phyloP scores from a whole-genome alignment of 805 yeast genomes.

The Myxozyma neotropica region DNA sequence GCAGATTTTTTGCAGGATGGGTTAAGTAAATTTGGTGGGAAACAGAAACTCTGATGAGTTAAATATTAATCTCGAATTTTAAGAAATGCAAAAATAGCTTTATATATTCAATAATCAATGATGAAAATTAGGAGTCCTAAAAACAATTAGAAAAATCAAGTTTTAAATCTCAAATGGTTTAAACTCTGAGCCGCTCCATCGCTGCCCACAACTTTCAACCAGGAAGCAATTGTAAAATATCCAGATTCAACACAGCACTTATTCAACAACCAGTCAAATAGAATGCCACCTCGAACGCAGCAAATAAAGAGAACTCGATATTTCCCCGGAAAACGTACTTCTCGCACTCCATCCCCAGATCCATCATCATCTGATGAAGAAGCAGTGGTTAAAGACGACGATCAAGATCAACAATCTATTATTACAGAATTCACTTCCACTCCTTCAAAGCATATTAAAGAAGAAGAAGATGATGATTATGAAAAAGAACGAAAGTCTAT shows the following conservation, averaged over 20 bases:
- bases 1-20: constrained; percentile 29
- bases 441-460: too few species aligned
- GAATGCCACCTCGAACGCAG: constrained; percentile 4
- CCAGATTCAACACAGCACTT: not conserved
- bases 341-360: constrained; percentile 28
- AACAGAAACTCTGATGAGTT: not conserved
- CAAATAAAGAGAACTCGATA: constrained; percentile 13
- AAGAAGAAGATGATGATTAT: not conserved
- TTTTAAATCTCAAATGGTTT: too few species aligned
- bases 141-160: too few species aligned
- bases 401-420: not conserved
- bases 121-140: too few species aligned
- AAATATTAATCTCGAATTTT: too few species aligned
- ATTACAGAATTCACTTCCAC: too few species aligned
- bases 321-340: constrained; percentile 28
- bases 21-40: constrained; percentile 1
- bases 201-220: not conserved
- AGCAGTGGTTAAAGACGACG: not conserved
- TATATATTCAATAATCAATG: too few species aligned
- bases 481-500: not conserved
- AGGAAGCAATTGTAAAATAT: not conserved
- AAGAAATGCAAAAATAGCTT: too few species aligned
- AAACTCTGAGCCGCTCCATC: not conserved
- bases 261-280: not conserved
- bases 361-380: not conserved